Evolutionary conservation across 345 rosid species (phyloP).

Genomic region (Reutealis trisperma): DNA sequence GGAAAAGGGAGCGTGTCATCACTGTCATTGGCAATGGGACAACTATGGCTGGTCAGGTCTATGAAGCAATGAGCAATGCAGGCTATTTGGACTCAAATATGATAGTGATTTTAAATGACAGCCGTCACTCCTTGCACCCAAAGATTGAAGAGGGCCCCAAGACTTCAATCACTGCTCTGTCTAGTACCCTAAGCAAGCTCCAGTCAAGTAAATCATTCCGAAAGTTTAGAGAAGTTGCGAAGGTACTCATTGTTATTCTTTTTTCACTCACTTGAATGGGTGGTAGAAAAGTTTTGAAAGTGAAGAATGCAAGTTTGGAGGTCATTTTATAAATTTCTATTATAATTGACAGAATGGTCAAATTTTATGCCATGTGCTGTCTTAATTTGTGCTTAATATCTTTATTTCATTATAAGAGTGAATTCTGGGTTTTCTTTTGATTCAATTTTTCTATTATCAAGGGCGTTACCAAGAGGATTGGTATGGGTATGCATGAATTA

Average conservation of each 20-base stretch:
- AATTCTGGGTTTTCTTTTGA: background rate
- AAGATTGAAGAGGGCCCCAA: constrained; percentile 68
- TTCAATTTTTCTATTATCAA: constrained; percentile 24
- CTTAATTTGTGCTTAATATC: no score
- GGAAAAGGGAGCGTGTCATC: constrained; percentile 71
- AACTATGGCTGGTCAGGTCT: constrained; percentile 90
- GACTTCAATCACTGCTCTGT: constrained; percentile 74
- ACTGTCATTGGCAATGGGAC: constrained; percentile 78
- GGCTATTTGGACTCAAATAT: constrained; percentile 88
- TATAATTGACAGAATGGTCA: background rate
- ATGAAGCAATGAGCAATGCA: constrained; percentile 95
- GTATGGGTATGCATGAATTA: constrained; percentile 82
- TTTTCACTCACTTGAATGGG: background rate
- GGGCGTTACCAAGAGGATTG: constrained; percentile 86
- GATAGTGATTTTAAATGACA: constrained; percentile 90
- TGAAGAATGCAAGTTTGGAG: constrained; percentile 6
- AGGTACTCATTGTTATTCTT: constrained; percentile 44
- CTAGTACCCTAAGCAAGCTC: constrained; percentile 79
- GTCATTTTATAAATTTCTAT: background rate
- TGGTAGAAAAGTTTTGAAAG: background rate
- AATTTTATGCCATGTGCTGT: background rate
- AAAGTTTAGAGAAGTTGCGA: constrained; percentile 79
- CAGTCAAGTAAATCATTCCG: constrained; percentile 90
- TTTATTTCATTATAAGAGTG: background rate
- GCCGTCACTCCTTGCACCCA: constrained; percentile 72